Percentiles rank a stretch among this genome's conserved stretches.
Conservation (phyloP, 2,329 filamentous ascomycete species). For the Kalaharituber pfeilii region DNA sequence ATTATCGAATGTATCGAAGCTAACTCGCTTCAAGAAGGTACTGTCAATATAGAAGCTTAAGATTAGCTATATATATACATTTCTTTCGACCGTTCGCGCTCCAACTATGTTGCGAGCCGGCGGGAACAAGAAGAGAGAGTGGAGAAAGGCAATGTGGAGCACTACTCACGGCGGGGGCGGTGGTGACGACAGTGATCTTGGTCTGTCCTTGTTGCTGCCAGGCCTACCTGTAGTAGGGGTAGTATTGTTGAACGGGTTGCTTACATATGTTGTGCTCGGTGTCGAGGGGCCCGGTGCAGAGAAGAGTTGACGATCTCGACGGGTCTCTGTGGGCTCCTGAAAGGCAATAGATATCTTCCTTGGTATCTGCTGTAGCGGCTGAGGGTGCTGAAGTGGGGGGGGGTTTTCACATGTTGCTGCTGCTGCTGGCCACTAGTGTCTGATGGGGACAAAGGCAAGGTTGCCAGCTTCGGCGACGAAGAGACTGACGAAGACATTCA, state of each 20-base stretch:
- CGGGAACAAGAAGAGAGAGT: not conserved
- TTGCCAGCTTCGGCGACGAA: not conserved
- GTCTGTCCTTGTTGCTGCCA: not conserved
- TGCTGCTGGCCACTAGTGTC: not conserved
- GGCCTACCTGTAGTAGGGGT: not conserved
- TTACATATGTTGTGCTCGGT: not conserved
- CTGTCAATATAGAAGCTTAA: conserved; percentile 28
- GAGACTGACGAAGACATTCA: not conserved
- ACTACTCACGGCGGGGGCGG: conserved; percentile 23
- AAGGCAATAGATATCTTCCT: not conserved
- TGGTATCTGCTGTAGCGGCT: not conserved
- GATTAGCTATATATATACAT: not conserved
- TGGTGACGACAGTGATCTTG: conserved; percentile 21
- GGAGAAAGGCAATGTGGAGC: not conserved
- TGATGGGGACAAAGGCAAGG: not conserved
- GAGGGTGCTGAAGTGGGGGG: not conserved
- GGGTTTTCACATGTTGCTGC: not conserved
- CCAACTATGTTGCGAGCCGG: not conserved
- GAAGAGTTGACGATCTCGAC: not conserved
- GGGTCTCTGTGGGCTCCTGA: not conserved
- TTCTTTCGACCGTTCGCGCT: not conserved
- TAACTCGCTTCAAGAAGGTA: conserved; percentile 49
- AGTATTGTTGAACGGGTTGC: not conserved
- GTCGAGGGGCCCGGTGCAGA: not conserved
- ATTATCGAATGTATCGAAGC: conserved; percentile 57